These are phyloP conservation scores for Apiospora saccharicola DNA, from an alignment of 2,329 filamentous ascomycete genomes.

Conservation along the genomic window DNA sequence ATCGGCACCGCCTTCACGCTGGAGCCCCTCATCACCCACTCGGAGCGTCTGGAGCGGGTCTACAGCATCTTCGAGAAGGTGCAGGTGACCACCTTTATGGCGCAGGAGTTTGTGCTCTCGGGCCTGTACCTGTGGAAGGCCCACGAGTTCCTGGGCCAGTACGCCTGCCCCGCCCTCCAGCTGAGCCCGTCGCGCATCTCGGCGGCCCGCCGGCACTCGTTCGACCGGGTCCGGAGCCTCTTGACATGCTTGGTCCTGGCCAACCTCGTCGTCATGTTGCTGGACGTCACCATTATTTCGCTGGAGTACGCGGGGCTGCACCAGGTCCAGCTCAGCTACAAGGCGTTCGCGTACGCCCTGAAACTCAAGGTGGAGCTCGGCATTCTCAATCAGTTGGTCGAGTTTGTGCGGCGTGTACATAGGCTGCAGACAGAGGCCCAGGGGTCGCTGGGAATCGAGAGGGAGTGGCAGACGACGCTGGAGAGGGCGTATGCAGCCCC, in stretches of 20 bases:
- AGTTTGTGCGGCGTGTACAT: not conserved
- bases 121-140: conserved; percentile 58
- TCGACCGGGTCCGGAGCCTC: conserved; percentile 30
- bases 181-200: not conserved
- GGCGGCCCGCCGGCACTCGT: not conserved
- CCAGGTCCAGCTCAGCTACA: conserved; percentile 48
- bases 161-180: not conserved
- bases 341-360: conserved; percentile 51
- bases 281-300: conserved; percentile 49
- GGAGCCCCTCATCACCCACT: not conserved
- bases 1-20: conserved; percentile 59
- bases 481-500: not conserved
- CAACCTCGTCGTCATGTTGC: conserved; percentile 48
- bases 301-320: conserved; percentile 49
- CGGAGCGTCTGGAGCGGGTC: not conserved
- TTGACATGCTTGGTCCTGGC: conserved; percentile 53
- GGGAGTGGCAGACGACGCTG: not conserved
- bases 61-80: conserved; percentile 36
- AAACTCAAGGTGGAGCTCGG: conserved; percentile 63
- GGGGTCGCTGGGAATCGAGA: not conserved
- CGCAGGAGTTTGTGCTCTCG: conserved; percentile 55
- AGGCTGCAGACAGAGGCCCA: not conserved
- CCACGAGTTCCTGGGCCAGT: conserved; percentile 37
- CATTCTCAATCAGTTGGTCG: conserved; percentile 54
- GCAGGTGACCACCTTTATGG: conserved; percentile 51